Base-by-base conservation (phyloP, 495 filamentous ascomycete genomes). In the Beverwykella pulmonaria region DNA sequence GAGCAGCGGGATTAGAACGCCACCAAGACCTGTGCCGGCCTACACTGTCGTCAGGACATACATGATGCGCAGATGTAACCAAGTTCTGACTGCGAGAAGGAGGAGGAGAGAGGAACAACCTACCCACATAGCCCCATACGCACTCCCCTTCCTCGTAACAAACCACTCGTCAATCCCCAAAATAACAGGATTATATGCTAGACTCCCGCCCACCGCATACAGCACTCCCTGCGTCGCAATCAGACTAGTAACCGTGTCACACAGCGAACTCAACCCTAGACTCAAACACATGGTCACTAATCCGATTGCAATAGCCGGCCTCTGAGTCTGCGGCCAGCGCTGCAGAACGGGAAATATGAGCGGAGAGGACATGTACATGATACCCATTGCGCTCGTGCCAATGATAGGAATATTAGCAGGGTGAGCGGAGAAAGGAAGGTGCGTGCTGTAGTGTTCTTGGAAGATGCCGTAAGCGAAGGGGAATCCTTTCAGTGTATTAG, bases 391-490 rank as follows among this genome's bases (percentile, higher is more conserved):
- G 14, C 54, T 44, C 4, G 82, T 84, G 0, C 78, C 81, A 46
- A 86, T 84, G 14, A 80, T 75, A 7, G 83, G 79, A 20, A 86
- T 79, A 72, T 71, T 61, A 70, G 70, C 50, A 15, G 77, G 67
- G 17, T 44, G 39, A 14, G 70, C 61, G 7, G 76, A 61, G 39
- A 79, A 84, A 63, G 77, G 81, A 71, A 71, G 56, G 68, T 83
- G 77, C 15, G 75, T 77, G 47, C 57, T 74, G 64, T 85, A 87
- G 70, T 86, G 86, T 20, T 80, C 77, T 64, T 87, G 83, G 65
- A 87, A 87, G 8, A 87, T 71, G 25, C 85, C 85, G 60, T 82
- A 90, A 0, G 85, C 80, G 69, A 84, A 87, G 0, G 86, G 80
- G 71, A 89, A 90, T 25, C 88, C 86, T 88, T 3, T 60, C 25